Conservation (phyloP, 2,329 filamentous ascomycete species). For the Leptographium flavum region DNA sequence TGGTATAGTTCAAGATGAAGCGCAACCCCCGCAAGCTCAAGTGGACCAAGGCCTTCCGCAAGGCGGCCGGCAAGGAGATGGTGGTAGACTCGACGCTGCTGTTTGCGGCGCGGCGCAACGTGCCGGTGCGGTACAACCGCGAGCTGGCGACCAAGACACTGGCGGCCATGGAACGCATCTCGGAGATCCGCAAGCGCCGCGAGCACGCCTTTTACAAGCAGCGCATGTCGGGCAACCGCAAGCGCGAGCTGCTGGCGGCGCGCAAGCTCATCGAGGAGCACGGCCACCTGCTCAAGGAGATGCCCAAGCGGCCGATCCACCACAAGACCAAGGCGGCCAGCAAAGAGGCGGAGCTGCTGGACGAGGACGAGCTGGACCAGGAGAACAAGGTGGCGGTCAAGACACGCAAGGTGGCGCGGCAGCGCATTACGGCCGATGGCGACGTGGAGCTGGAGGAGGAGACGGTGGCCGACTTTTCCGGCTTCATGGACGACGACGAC, state of each 20-base stretch:
- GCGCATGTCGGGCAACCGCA: constrained; percentile 82
- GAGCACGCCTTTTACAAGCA: constrained; percentile 91
- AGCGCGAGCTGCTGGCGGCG: constrained; percentile 63
- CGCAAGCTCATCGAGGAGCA: constrained; percentile 83
- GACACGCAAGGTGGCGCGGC: constrained; percentile 22
- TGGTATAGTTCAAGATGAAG: constrained; percentile 78
- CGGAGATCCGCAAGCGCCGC: constrained; percentile 68
- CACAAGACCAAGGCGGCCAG: constrained; percentile 25
- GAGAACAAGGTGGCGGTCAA: constrained; percentile 14
- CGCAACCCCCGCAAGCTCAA: constrained; percentile 91
- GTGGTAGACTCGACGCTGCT: constrained; percentile 87
- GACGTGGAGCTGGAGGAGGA: constrained; percentile 23
- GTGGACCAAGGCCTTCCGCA: constrained; percentile 92
- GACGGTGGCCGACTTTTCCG: constrained; percentile 12
- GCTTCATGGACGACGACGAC: constrained; percentile 11
- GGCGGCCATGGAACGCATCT: constrained; percentile 80
- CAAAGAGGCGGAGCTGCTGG: constrained; percentile 11
- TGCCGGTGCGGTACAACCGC: constrained; percentile 90
- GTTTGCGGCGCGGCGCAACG: constrained; percentile 85
- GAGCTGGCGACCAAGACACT: constrained; percentile 78
- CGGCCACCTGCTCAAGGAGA: constrained; percentile 70
- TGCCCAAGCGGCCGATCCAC: constrained; percentile 9
- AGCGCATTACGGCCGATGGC: constrained; percentile 22
- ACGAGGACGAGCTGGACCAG: constrained; percentile 15
- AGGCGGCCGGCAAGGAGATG: constrained; percentile 72